Evolutionary conservation across 805 yeast genomes (phyloP), one percentile per base, ranked within the genome.

Genomic region (Candida orba): DNA sequence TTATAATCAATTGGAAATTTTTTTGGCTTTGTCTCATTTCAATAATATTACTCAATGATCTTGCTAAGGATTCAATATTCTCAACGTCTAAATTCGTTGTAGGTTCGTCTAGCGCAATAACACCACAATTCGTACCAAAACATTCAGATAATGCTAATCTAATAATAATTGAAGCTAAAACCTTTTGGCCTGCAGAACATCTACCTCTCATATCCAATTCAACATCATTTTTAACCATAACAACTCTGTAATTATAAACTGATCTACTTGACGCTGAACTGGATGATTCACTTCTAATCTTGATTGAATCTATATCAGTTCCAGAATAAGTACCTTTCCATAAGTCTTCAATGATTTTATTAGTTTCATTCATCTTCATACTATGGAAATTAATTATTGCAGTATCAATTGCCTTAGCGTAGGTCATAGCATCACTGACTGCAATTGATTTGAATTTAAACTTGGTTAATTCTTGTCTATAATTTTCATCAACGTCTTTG

Each of bases 191-290:
- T 0, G 99, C 98, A 2, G 96, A 87, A 61, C 99, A 93, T 45
- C 99, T 68, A 0, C 99, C 99, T 49, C 99, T 75, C 99, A 93
- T 93, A 59, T 93, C 99, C 39, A 93, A 67, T 61, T 93, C 98
- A 1, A 81, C 84, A 46, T 85, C 91, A 56, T 84, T 87, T 60
- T 93, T 93, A 46, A 81, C 80, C 99, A 93, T 93, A 20, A 90
- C 95, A 17, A 93, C 97, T 33, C 97, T 71, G 58, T 91, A 91
- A 59, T 91, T 90, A 61, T 90, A 91, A 1, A 93, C 77, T 45
- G 95, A 68, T 35, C 77, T 76, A 22, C 73, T 61, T 37, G 58
- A 60, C 4, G 50, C 29, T 13, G 29, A 27, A 13, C 29, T 37
- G 13, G 59, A 50, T 7, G 58, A 54, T 53, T 91, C 98, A 34